Evolutionary conservation across 495 filamentous ascomycete genomes (phyloP), one percentile per base, ranked within the genome.

Genomic region (Tirmania nivea): DNA sequence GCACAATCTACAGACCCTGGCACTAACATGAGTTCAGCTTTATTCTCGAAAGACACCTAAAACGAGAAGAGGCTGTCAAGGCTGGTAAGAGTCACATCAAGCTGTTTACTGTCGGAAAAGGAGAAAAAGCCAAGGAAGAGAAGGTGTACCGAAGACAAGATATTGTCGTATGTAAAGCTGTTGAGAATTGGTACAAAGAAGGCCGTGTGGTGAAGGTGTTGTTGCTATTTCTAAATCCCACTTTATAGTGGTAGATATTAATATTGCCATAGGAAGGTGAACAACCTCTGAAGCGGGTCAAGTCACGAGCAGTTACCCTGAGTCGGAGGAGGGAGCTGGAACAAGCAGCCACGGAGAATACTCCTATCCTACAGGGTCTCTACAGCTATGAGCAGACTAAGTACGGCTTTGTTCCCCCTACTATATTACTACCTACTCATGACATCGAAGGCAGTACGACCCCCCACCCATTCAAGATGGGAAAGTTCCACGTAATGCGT

Each of bases 181-280:
- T 81, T 14, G 90, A 99, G 61, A 92, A 82, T 48, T 96, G 92
- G 92, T 92, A 94, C 62, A 93, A 94, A 62, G 92, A 96, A 74
- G 90, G 90, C 20, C 78, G 88, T 1, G 78, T 76, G 35, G 73
- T 92, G 10, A 75, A 73, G 10, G 62, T 45, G 9, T 45, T 45
- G 4, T 5, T 31, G 25, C 25, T 45, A 45, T 45, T 31, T 31
- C 3, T 45, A 45, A 14, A 8, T 2, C 39, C 39, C 8, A 31
- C 25, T 31, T 31, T 31, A 7, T 7, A 31, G 25, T 31, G 25
- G 25, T 31, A 31, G 25, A 3, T 31, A 7, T 31, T 31, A 31
- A 31, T 0, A 0, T 31, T 31, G 7, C 25, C 7, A 70, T 0
- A 50, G 16, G 48, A 31, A 50, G 85, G 84, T 19, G 75, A 80